Evolutionary conservation across 164 flowering plant genomes (phyloP).

Genomic region (Protea cynaroides): DNA sequence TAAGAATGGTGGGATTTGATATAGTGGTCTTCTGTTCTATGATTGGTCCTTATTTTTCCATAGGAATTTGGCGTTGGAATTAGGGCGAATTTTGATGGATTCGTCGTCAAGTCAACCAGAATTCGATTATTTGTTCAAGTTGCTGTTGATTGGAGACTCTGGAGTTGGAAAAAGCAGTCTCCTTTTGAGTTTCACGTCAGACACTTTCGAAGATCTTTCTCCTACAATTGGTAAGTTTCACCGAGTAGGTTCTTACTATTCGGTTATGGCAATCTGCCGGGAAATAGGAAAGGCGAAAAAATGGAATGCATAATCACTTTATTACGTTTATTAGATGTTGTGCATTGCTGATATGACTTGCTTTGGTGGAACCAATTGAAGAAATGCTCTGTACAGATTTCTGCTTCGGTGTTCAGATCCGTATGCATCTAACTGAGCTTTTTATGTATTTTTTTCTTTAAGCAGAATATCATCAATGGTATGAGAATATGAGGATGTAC

Average conservation of each 20-base stretch:
- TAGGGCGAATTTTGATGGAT: slow-evolving; percentile 16
- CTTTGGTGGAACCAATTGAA: no score
- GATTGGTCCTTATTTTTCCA: no score
- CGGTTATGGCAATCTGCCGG: not conserved
- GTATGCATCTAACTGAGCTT: no score
- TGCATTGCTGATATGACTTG: no score
- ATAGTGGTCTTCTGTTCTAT: not conserved
- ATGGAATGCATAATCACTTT: no score
- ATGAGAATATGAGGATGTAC: no score
- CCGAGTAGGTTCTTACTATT: not conserved
- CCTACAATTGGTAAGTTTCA: slow-evolving; percentile 55
- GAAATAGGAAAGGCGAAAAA: no score
- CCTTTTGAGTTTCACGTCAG: slow-evolving; percentile 67
- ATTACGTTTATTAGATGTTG: no score
- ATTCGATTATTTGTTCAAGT: slow-evolving; percentile 68
- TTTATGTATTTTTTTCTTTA: no score
- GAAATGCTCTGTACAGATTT: no score
- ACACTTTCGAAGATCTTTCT: slow-evolving; percentile 64
- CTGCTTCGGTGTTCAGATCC: no score
- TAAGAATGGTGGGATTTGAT: not conserved
- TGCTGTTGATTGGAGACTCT: slow-evolving; percentile 74
- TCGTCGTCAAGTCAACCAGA: slow-evolving; percentile 31
- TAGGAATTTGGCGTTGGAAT: slow-evolving; percentile 1
- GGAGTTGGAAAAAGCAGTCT: slow-evolving; percentile 78
- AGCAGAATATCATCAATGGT: no score